phyloP scores from a whole-genome alignment of 352 stramenopile species.

The Chrysophaeum taylorii region DNA sequence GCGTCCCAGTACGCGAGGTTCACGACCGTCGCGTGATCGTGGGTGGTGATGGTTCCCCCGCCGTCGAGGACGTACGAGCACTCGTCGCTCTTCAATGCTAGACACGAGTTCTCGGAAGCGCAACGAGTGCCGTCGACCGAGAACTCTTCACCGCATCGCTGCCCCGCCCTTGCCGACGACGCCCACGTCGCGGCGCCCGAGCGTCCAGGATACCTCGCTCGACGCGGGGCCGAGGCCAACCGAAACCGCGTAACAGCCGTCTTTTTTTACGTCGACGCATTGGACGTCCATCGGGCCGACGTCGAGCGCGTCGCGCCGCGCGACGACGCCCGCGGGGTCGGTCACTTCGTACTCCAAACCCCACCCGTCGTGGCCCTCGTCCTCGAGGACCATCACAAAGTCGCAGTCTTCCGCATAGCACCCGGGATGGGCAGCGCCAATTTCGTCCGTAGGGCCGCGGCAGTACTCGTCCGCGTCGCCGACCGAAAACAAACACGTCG shows the following conservation, averaged over 20 bases:
- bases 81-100: background rate
- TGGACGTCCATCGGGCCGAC: background rate
- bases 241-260: constrained; percentile 3
- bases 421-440: too few species aligned
- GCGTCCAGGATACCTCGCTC: constrained; percentile 1
- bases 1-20: background rate
- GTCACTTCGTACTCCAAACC: background rate
- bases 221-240: background rate
- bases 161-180: background rate
- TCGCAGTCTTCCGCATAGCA: background rate
- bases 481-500: background rate
- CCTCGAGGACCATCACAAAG: background rate
- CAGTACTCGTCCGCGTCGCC: background rate
- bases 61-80: too few species aligned
- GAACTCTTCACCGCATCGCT: background rate
- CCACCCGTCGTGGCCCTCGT: constrained; percentile 10
- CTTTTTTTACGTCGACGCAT: background rate
- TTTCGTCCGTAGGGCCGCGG: too few species aligned
- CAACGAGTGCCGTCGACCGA: background rate
- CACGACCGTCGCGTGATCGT: background rate
- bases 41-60: background rate
- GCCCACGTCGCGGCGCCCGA: background rate
- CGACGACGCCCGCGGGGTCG: background rate
- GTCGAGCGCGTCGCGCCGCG: background rate
- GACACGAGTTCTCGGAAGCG: background rate